Base-by-base conservation (phyloP, 768 basidiomycete species). In the Kwoniella europaea region DNA sequence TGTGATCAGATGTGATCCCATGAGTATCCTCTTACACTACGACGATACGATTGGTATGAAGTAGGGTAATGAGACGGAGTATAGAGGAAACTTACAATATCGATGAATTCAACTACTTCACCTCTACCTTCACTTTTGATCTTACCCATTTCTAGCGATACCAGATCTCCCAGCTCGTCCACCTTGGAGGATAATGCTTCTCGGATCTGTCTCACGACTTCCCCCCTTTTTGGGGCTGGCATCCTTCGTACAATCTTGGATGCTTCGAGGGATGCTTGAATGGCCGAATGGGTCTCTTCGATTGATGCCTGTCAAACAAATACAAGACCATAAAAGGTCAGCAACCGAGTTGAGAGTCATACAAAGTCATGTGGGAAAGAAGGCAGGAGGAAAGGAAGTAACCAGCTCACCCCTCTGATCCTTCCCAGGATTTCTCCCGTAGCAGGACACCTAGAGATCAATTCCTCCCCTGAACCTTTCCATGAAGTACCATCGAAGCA, bases 101-200 rank as follows among this genome's bases (percentile, higher is more conserved):
- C 94, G 69, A 97, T 88, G 78, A 95, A 93, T 85, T 96, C 94
- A 80, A 95, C 93, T 13, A 98, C 93, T 85, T 97, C 94, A 16
- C 95, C 95, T 20, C 90, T 86, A 27, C 95, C 95, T 82, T 97
- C 95, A 16, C 91, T 90, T 76, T 86, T 88, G 74, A 97, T 94
- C 86, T 98, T 89, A 18, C 96, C 85, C 85, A 86, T 85, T 72
- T 86, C 85, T 27, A 83, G 69, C 61, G 73, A 79, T 63, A 82
- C 79, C 53, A 83, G 59, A 71, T 80, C 75, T 0, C 82, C 82
- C 67, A 83, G 52, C 41, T 73, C 80, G 12, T 68, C 75, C 4
- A 91, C 92, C 88, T 95, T 94, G 43, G 85, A 85, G 10, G 90
- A 88, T 7, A 96, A 86, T 12, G 90, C 92, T 81, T 91, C 90